Evolutionary conservation across 2,329 filamentous ascomycete species (phyloP), one percentile per base, ranked within the genome.

Genomic region (Epichloe bromicola): DNA sequence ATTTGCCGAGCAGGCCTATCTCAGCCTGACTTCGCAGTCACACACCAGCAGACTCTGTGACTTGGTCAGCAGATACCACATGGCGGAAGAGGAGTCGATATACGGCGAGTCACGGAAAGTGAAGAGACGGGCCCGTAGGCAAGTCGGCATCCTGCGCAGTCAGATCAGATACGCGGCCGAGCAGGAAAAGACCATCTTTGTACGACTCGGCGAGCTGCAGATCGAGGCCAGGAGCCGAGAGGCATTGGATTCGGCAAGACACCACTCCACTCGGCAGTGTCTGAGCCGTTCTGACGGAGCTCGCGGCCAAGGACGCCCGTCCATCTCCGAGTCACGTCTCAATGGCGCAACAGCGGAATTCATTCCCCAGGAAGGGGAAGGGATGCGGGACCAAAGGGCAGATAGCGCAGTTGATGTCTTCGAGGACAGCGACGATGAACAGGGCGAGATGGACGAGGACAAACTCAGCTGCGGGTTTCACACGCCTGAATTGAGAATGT

Each of bases 151-250:
- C 50, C 53, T 78, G 11, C 68, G 62, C 45, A 63, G 62, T 48
- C 70, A 69, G 52, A 67, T 80, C 34, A 58, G 63, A n/a, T 65
- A 72, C 42, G 70, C 67, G 0, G 68, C 70, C 3, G 65, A 69
- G 49, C 72, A 78, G 56, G 71, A 80, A 57, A 68, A 64, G 49
- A 56, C 63, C 15, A 69, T 78, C 6, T 60, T 74, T 39, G 52
- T 64, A 15, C 65, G 75, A 3, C 63, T 80, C n/a, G 63, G 69
- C 12, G 74, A 79, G 52, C 56, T 80, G 14, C 66, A 70, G 36
- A 61, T 73, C 15, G 74, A 80, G 60, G 68, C 75, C 14, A 69
- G 71, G 55, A 70, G 67, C 39, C 66, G 68, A 3, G 68, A 72
- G 48, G 61, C 68, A 2, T 69, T 66, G 66, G 57, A 57, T 33